phyloP scores from a whole-genome alignment of 2,329 filamentous ascomycete genomes.

The Hansfordia pulvinata region DNA sequence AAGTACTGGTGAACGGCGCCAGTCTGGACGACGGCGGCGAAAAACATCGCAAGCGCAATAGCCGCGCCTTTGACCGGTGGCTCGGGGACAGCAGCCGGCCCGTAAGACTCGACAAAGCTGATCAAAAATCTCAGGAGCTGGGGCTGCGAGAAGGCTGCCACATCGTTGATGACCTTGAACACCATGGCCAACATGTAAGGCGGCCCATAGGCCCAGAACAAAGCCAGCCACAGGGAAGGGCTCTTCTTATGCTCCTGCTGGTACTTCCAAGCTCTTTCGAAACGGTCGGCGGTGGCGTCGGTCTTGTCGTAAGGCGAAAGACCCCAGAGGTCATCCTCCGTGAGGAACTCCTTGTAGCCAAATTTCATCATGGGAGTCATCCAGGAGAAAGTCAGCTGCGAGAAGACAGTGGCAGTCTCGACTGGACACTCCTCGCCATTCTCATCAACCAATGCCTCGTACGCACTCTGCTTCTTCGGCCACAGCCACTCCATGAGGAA shows the following conservation, averaged over 20 bases:
- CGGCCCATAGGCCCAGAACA: constrained; percentile 73
- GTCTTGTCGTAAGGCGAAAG: constrained; percentile 72
- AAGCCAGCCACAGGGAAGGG: constrained; percentile 76
- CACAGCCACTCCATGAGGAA: constrained; percentile 78
- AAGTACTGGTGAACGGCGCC: constrained; percentile 94
- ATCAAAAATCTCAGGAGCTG: constrained; percentile 81
- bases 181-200: constrained; percentile 71
- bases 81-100: constrained; percentile 43
- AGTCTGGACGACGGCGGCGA: constrained; percentile 74
- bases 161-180: constrained; percentile 83
- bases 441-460: constrained; percentile 42
- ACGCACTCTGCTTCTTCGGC: constrained; percentile 58
- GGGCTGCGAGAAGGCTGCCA: constrained; percentile 78
- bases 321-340: constrained; percentile 93
- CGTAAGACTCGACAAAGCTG: constrained; percentile 69
- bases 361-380: constrained; percentile 98
- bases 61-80: constrained; percentile 73
- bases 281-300: constrained; percentile 52
- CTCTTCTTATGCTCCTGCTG: constrained; percentile 55
- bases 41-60: constrained; percentile 87
- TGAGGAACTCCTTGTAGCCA: constrained; percentile 83
- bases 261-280: constrained; percentile 63
- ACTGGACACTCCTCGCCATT: constrained; percentile 49
- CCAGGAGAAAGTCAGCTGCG: constrained; percentile 88
- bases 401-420: constrained; percentile 91